Evolutionary conservation across 2,329 filamentous ascomycete species (phyloP).

Genomic region (Epichloe typhina): DNA sequence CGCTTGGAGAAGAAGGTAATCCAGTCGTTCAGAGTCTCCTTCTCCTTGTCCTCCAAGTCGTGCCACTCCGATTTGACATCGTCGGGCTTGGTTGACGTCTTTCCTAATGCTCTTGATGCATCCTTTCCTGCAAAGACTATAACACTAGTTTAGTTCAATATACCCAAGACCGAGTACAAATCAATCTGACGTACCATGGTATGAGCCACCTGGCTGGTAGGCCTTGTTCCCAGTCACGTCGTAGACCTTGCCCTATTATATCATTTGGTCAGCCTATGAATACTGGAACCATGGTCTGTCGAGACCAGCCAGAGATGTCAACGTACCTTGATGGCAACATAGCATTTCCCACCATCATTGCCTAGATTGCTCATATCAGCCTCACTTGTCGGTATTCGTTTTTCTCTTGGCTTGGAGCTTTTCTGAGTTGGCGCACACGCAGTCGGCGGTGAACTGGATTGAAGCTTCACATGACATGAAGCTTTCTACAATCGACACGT

Average conservation of each 20-base stretch:
- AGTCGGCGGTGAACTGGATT: not conserved
- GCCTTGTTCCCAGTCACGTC: conserved; percentile 84
- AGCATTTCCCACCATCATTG: conserved; percentile 48
- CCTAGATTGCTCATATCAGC: conserved; percentile 30
- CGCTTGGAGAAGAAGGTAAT: conserved; percentile 91
- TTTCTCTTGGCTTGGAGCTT: not conserved
- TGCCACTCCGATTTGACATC: conserved; percentile 76
- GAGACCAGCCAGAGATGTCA: too few species aligned
- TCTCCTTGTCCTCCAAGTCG: conserved; percentile 72
- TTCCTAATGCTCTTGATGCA: conserved; percentile 79
- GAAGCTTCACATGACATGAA: too few species aligned
- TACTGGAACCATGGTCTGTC: not conserved
- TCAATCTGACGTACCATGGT: conserved; percentile 52
- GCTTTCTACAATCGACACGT: conserved; percentile 17
- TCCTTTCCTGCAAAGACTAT: conserved; percentile 93
- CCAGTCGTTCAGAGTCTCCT: conserved; percentile 81
- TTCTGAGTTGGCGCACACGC: not conserved
- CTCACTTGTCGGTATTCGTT: not conserved
- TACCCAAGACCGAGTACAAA: not conserved
- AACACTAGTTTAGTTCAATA: not conserved
- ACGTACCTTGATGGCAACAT: conserved; percentile 55
- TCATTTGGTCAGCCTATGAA: conserved; percentile 1
- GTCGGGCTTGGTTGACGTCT: conserved; percentile 73
- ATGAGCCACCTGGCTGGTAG: conserved; percentile 71
- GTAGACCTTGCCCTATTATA: conserved; percentile 75